A percentile compares a stretch with the other conserved stretches of the same genome.
These are phyloP conservation scores for Yamadazyma nakazawae DNA, from an alignment of 805 yeast genomes.

Conservation along the genomic window DNA sequence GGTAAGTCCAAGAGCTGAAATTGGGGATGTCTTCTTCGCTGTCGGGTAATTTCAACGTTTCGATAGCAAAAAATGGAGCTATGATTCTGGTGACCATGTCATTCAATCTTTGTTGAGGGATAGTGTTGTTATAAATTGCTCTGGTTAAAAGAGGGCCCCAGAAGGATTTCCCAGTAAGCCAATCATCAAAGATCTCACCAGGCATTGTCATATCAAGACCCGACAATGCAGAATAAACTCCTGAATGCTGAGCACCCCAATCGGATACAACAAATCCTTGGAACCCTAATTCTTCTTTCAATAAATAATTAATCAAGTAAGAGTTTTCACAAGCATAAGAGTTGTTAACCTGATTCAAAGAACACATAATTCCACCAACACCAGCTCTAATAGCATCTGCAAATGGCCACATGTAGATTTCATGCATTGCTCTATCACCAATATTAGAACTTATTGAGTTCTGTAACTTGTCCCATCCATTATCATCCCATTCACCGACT, in stretches of 20 bases:
- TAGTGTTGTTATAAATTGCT: slow-evolving; percentile 53
- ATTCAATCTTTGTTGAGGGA: slow-evolving; percentile 50
- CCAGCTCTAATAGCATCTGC: slow-evolving; percentile 61
- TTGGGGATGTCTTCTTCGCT: slow-evolving; percentile 46
- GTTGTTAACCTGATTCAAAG: slow-evolving; percentile 55
- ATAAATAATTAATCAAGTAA: slow-evolving; percentile 48
- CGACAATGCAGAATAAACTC: slow-evolving; percentile 52
- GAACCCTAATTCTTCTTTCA: slow-evolving; percentile 61
- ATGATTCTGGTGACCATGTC: slow-evolving; percentile 62
- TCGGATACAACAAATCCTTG: slow-evolving; percentile 68
- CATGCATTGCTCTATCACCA: slow-evolving; percentile 61
- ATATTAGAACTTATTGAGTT: slow-evolving; percentile 50
- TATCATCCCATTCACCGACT: slow-evolving; percentile 45
- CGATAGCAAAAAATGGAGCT: slow-evolving; percentile 52
- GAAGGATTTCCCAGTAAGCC: slow-evolving; percentile 51
- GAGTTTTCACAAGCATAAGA: slow-evolving; percentile 60
- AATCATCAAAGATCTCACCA: slow-evolving; percentile 50
- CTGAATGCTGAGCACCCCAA: slow-evolving; percentile 64
- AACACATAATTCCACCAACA: slow-evolving; percentile 59
- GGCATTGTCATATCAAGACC: slow-evolving; percentile 71
- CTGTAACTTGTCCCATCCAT: slow-evolving; percentile 42
- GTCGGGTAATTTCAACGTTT: slow-evolving; percentile 30
- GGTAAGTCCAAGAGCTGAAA: slow-evolving; percentile 57
- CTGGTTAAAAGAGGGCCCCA: slow-evolving; percentile 58
- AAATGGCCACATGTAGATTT: slow-evolving; percentile 63